These are phyloP conservation scores for Pleurotus giganteus DNA, from an alignment of 768 basidiomycete species.

Conservation along the genomic window DNA sequence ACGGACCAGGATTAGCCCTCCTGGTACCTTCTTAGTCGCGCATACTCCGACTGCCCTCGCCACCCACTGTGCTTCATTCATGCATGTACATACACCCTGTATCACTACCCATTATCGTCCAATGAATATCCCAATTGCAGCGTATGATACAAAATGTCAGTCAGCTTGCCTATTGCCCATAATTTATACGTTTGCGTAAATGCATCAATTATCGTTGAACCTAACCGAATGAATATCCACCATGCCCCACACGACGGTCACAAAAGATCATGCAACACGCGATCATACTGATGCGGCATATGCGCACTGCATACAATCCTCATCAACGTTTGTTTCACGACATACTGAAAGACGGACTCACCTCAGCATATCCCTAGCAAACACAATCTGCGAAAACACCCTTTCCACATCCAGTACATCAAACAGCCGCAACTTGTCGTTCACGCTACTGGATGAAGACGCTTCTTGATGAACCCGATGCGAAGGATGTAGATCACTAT, in stretches of 20 bases:
- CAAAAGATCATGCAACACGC: slow-evolving; percentile 66
- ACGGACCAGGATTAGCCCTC: slow-evolving; percentile 61
- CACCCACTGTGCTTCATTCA: no score
- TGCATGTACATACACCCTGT: no score
- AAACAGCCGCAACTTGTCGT: slow-evolving; percentile 61
- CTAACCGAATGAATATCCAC: background rate
- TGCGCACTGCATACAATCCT: slow-evolving; percentile 49
- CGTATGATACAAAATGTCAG: no score
- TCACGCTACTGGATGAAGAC: slow-evolving; percentile 15
- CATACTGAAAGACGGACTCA: slow-evolving; percentile 26
- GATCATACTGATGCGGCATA: slow-evolving; percentile 80
- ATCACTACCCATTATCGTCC: no score
- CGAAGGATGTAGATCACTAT: slow-evolving; percentile 63
- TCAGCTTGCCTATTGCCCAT: no score
- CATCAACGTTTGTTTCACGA: slow-evolving; percentile 8
- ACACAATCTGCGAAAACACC: slow-evolving; percentile 79
- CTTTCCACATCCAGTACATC: slow-evolving; percentile 75
- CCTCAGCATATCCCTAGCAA: slow-evolving; percentile 83
- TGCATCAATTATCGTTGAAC: background rate
- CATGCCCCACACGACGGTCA: slow-evolving; percentile 29
- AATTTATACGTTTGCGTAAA: no score
- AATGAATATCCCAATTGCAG: no score
- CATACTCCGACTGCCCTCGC: no score
- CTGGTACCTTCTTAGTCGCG: background rate
- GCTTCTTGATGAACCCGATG: slow-evolving; percentile 36